Conservation (phyloP, 805 yeast genomes). For the Sugiyamaella smithiae region DNA sequence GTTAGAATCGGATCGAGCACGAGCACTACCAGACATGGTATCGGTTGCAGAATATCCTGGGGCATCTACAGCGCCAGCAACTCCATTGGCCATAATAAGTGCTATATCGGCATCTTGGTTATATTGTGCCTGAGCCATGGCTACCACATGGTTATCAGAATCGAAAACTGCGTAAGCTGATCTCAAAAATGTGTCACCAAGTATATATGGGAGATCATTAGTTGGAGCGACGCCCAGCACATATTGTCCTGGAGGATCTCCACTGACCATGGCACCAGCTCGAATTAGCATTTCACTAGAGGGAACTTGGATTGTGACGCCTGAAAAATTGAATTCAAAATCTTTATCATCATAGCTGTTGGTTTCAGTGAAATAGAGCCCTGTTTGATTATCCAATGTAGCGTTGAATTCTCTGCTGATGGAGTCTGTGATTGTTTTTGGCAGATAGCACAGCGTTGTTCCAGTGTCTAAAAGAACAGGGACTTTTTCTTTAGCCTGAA, state of each 20-base stretch:
- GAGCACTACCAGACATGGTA: too few species aligned
- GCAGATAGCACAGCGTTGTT: conserved; percentile 51
- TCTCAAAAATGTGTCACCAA: conserved; percentile 67
- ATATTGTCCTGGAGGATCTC: conserved; percentile 15
- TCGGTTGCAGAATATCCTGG: too few species aligned
- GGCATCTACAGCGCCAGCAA: conserved; percentile 29
- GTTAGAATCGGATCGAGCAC: too few species aligned
- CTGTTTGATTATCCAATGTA: conserved; percentile 10
- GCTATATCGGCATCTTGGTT: conserved; percentile 27
- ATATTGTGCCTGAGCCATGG: conserved; percentile 49
- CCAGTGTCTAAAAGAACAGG: conserved; percentile 57
- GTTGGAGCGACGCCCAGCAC: conserved; percentile 17
- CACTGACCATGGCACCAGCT: conserved; percentile 12
- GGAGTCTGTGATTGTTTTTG: conserved; percentile 26
- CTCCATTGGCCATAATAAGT: conserved; percentile 28
- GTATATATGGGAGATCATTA: conserved; percentile 31
- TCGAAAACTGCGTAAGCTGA: conserved; percentile 67
- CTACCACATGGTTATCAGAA: conserved; percentile 53
- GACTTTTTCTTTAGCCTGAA: conserved; percentile 9
- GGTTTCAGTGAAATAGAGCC: conserved; percentile 26
- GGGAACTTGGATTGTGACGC: conserved; percentile 28
- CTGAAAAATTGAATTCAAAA: conserved; percentile 25
- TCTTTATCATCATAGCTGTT: conserved; percentile 11
- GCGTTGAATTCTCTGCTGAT: conserved; percentile 12
- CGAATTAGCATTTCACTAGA: conserved; percentile 20